Evolutionary conservation across 2,329 filamentous ascomycete genomes (phyloP), one percentile per base, ranked within the genome.

Genomic region (Ceratocystis lukuohia): DNA sequence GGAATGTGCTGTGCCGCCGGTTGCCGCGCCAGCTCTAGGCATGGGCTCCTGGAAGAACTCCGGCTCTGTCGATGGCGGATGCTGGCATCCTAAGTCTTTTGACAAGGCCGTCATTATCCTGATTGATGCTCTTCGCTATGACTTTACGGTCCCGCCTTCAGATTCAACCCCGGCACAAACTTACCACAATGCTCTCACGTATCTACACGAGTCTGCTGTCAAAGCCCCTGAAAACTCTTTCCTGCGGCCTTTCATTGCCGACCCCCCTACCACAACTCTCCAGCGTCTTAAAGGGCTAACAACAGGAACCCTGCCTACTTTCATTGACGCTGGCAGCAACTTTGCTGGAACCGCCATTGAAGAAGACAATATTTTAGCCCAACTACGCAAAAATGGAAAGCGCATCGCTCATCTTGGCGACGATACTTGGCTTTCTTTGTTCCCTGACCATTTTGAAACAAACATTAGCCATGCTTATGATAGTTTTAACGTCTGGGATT

Each of bases 401-500:
- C 89, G 83, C 69, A 84, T 99, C 70, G 94, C 92, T 5, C 95
- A 99, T 72, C 79, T 99, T 46, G 94, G 94, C n/a, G 94, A 99
- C 74, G 93, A 99, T 76, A 99, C 94, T 3, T 99, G 94, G 94
- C 89, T 91, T 70, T 83, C 90, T 56, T 79, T 99, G 17, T 99
- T 97, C 74, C 94, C 94, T 0, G 89, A 82, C n/a, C 91, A 95
- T 75, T 99, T 99, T 72, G 87, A 96, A 74, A 78, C 86, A 7
- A 88, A 93, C 66, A 84, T 96, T 66, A 96, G 92, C 71, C 84
- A 82, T 71, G 85, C 94, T 0, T 99, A 96, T 75, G 93, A 97
- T 74, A 97, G 93, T 69, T 96, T 99, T 78, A 96, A 97, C 73
- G 94, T 97, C 5, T 96, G 91, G 91, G 94, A 99, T 74, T 76